Conservation (phyloP, 1,284 basidiomycete genomes). For the Xerocomus cyaneibrunnescens region DNA sequence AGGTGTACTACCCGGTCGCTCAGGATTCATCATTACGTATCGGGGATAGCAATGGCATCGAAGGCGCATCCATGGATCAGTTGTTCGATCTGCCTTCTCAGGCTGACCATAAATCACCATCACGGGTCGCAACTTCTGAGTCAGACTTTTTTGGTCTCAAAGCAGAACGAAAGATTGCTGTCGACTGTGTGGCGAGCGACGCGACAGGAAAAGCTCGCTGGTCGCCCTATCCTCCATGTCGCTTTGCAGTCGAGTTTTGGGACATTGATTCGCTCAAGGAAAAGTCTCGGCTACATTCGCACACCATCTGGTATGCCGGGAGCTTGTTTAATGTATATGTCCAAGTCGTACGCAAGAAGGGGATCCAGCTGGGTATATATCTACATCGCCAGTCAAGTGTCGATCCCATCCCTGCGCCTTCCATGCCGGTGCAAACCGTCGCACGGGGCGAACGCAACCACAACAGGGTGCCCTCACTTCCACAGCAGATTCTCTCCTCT, state of each 20-base stretch:
- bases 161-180: conserved; percentile 43
- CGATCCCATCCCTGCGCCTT: conserved; percentile 56
- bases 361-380: conserved; percentile 85
- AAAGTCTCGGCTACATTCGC: conserved; percentile 76
- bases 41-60: conserved; percentile 65
- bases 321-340: conserved; percentile 86
- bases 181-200: conserved; percentile 43
- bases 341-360: conserved; percentile 75
- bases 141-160: conserved; percentile 66
- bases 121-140: conserved; percentile 41
- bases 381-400: conserved; percentile 82
- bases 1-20: conserved; percentile 69
- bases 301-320: conserved; percentile 79
- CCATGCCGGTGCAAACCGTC: conserved; percentile 17
- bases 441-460: conserved; percentile 23
- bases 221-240: conserved; percentile 70
- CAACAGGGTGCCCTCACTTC: conserved; percentile 30
- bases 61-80: conserved; percentile 54
- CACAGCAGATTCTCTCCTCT: conserved; percentile 23
- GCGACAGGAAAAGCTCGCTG: conserved; percentile 47
- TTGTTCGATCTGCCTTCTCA: conserved; percentile 42
- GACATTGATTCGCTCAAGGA: conserved; percentile 81
- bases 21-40: conserved; percentile 76
- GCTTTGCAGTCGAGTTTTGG: conserved; percentile 91
- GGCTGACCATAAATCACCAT: conserved; percentile 28